Conservation (phyloP, 108 stramenopile genomes). For the Conticribra weissflogii region DNA sequence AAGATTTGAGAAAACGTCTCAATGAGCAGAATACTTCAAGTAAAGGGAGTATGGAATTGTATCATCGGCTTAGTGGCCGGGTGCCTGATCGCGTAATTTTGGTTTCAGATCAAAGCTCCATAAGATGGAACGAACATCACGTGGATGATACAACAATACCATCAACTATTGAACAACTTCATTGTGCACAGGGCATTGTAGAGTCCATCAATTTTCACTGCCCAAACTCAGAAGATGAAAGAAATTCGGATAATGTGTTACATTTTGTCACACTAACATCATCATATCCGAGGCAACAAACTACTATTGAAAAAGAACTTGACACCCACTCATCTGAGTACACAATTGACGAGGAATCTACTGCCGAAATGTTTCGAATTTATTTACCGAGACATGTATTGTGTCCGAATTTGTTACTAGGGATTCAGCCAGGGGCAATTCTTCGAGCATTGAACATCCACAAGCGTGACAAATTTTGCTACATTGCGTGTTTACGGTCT, state of each 20-base stretch:
- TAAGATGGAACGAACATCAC: constrained; percentile 43
- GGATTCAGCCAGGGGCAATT: constrained; percentile 60
- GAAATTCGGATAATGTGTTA: constrained; percentile 10
- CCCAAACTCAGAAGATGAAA: constrained; percentile 3
- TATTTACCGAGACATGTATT: constrained; percentile 65
- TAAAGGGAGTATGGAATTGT: constrained; percentile 19
- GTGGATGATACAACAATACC: constrained; percentile 11
- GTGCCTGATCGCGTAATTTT: constrained; percentile 75
- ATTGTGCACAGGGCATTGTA: constrained; percentile 42
- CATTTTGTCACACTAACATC: constrained; percentile 45
- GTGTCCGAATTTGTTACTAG: constrained; percentile 45
- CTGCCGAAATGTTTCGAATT: constrained; percentile 10
- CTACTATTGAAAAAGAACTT: neutral
- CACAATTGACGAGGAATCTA: constrained; percentile 1
- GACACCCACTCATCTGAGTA: constrained; percentile 8
- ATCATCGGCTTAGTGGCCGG: constrained; percentile 42
- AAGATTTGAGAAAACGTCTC: constrained; percentile 25
- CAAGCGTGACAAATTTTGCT: constrained; percentile 14
- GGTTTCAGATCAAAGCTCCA: constrained; percentile 33
- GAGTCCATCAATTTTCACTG: constrained; percentile 45
- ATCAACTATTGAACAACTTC: constrained; percentile 41
- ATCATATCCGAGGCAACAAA: constrained; percentile 4
- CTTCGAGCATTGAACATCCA: constrained; percentile 78
- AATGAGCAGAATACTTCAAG: neutral
- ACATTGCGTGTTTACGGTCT: constrained; percentile 74